Base-by-base conservation (phyloP, 2,329 filamentous ascomycete species). In the Botrytis tulipae region DNA sequence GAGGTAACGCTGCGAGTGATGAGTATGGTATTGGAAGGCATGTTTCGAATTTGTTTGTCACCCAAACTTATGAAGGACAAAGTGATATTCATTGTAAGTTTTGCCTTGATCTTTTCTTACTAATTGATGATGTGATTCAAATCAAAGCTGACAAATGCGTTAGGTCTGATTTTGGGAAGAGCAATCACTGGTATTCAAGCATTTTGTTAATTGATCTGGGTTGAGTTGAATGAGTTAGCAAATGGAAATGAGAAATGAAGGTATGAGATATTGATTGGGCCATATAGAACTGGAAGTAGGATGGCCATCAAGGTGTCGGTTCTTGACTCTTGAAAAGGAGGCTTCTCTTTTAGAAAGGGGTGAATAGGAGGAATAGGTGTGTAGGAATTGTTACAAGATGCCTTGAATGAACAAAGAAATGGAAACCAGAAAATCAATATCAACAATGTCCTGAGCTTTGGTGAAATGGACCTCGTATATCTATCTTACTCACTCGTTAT, bases 31-130 rank as follows among this genome's bases (percentile, higher is more conserved):
- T 99, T 80, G 96, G 94, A 25, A 90, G 96, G 76, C 96, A 98
- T 84, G 96, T 98, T 74, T 92, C 95, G 73, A 99, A 99, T 82
- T 83, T 99, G 76, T 99, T 97, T 83, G 96, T 99, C 71, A 97
- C 95, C 72, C 95, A 98, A 85, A 98, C 95, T 2, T 99, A 99
- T 79, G 96, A 99, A 84, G 96, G 96, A 35, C 96, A 98, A 84
- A 98, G 95, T 81, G 96, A 98, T 83, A 98, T 98, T 81, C 96
- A 98, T 83, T 78, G 78, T 78, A 74, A 77, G 77, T 77, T 71
- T 42, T 57, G n/a, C 16, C 51, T 66, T 9, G 25, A 48, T 20
- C 67, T 25, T 67, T 37, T 18, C 35, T 57, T 60, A 20, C 48
- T 5, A 25, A 37, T 59, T 46, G 22, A 71, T 70, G 35, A 16